A percentile compares a stretch with the other conserved stretches of the same genome.
Conservation (phyloP, 1,284 basidiomycete species). For the Psilocybe mexicana region DNA sequence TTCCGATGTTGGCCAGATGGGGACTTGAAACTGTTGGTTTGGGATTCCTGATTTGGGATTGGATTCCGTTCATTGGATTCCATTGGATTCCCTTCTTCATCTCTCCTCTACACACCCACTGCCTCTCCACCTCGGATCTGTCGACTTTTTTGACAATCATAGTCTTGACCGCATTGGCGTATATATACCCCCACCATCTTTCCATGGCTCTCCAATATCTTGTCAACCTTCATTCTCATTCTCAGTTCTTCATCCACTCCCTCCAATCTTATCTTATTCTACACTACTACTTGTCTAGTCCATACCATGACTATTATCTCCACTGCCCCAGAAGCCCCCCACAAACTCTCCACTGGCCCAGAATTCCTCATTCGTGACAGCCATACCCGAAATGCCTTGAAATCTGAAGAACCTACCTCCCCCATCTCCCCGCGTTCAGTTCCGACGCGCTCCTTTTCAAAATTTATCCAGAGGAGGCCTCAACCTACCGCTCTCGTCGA, state of each 20-base stretch:
- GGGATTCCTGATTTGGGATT: neutral
- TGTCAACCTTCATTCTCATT: conserved; percentile 1
- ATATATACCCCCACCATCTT: conserved; percentile 19
- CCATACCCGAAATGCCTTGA: conserved; percentile 26
- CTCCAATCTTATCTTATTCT: conserved; percentile 3
- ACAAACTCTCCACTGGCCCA: conserved; percentile 29
- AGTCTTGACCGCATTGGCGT: conserved; percentile 7
- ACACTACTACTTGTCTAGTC: neutral
- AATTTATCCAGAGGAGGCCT: conserved; percentile 15
- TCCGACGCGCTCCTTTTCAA: conserved; percentile 18
- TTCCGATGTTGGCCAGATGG: neutral
- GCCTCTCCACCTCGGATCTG: conserved; percentile 1
- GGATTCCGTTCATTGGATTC: neutral
- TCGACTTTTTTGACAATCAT: conserved; percentile 11
- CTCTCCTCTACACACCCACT: neutral
- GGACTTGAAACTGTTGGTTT: conserved; percentile 1
- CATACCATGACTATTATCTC: conserved; percentile 32
- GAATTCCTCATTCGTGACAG: conserved; percentile 21
- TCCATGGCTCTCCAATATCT: conserved; percentile 18
- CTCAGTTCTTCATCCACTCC: conserved; percentile 3
- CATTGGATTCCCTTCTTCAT: neutral
- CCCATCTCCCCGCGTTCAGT: conserved; percentile 17
- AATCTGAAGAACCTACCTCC: conserved; percentile 16
- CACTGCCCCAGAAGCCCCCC: conserved; percentile 21
- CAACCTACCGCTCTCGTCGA: conserved; percentile 39